Evolutionary conservation across 2,329 filamentous ascomycete genomes (phyloP), one percentile per base, ranked within the genome.

Genomic region (Exophiala sp.): DNA sequence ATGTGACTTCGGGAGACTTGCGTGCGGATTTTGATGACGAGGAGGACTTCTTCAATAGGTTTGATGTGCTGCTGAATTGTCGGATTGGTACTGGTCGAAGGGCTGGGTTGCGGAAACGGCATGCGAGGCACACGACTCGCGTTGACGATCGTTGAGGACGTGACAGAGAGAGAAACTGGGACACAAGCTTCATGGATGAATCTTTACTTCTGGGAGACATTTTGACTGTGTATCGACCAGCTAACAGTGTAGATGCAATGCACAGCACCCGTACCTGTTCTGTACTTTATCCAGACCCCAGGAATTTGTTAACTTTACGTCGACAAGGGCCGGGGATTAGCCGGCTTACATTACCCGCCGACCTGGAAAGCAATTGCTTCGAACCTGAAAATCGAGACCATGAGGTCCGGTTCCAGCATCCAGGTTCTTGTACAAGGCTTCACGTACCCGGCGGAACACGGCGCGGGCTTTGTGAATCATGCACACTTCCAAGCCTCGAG

Each of bases 41-140:
- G 62, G 82, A 82, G 35, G 76, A 76, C 65, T 82, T 83, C 60
- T 83, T 83, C 45, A 67, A 65, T 14, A 75, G 65, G 6, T 57
- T 35, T 2, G 68, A 61, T 18, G 74, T 75, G 18, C 68, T 72
- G 18, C 73, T 70, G 65, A 83, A 81, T 10, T 42, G 12, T 10
- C 48, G 46, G 10, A 35, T 1, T 12, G n/a, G 20, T 48, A 16
- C 45, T 34, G 9, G 18, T 47, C n/a, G n/a, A n/a, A 35, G 40
- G 2, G 35, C 20, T 33, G 58, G 57, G 49, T 36, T 58, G 45
- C 21, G 49, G 7, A 29, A 29, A 29, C 24, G 24, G 48, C 47
- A 33, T 55, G 50, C 43, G 44, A 45, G 14, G 48, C 41, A 56
- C n/a, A 59, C 29, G 18, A 46, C 52, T 20, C 7, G 47, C 38